Conservation (phyloP, 257 asterid genomes). For the Penstemon newberryi region DNA sequence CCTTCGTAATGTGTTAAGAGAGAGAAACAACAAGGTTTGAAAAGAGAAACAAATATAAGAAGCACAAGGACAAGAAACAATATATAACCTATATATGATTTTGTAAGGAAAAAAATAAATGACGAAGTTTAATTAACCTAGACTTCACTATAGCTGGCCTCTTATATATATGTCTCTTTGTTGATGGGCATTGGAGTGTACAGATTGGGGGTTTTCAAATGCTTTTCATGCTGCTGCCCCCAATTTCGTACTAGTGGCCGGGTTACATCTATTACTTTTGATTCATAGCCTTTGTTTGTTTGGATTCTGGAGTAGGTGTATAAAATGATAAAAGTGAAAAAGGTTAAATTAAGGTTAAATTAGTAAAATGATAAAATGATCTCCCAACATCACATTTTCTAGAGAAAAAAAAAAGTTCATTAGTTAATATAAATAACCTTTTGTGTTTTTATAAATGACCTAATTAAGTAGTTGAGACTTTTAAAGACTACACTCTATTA, state of each 20-base stretch:
- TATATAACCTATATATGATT: no score
- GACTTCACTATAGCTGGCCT: conserved; percentile 35
- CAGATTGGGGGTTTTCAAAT: conserved; percentile 23
- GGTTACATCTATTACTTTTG: background rate
- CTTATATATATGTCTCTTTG: conserved; percentile 35
- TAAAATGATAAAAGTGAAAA: background rate
- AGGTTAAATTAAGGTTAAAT: background rate
- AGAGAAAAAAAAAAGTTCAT: background rate
- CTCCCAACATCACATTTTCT: background rate
- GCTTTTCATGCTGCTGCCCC: conserved; percentile 32
- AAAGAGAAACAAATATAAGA: no score
- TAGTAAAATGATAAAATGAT: conserved; percentile 5
- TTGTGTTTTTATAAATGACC: no score
- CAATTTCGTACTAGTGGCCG: conserved; percentile 4
- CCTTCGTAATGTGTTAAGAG: no score
- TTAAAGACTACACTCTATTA: no score
- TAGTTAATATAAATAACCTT: no score
- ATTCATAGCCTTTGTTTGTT: background rate
- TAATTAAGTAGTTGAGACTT: no score
- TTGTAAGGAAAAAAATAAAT: background rate
- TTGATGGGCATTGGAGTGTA: conserved; percentile 31
- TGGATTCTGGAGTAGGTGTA: background rate
- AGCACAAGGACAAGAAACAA: no score
- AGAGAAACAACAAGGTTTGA: no score
- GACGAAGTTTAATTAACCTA: conserved; percentile 39